Evolutionary conservation across 208 protist genomes (phyloP).

Genomic region (Angomonas desouzai): DNA sequence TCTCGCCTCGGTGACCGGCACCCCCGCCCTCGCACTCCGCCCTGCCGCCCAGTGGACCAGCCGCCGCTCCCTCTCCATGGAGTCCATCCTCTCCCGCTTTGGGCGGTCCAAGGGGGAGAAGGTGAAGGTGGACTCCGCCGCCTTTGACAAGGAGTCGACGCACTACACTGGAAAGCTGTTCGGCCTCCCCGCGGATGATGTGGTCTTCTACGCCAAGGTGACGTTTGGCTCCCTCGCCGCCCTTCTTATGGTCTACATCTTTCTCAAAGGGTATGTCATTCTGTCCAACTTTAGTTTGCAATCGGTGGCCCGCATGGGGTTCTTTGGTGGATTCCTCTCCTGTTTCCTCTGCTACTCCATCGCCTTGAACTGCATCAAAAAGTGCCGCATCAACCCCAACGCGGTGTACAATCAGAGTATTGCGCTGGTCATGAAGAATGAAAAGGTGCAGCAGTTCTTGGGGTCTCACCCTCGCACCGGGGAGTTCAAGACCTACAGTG

Average conservation of each 20-base stretch:
- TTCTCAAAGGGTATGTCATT: constrained; percentile 76
- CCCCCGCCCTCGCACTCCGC: neutral
- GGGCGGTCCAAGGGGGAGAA: constrained; percentile 21
- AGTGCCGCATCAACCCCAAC: constrained; percentile 72
- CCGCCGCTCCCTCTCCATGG: constrained; percentile 33
- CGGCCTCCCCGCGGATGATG: constrained; percentile 68
- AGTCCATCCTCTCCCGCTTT: constrained; percentile 9
- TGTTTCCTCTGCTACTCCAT: constrained; percentile 65
- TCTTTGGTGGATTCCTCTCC: constrained; percentile 70
- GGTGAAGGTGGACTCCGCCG: constrained; percentile 63
- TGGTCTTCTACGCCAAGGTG: constrained; percentile 83
- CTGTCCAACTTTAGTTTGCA: constrained; percentile 71
- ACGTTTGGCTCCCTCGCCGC: constrained; percentile 23
- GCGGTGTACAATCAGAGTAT: constrained; percentile 91
- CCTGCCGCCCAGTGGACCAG: neutral
- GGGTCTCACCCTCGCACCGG: constrained; percentile 77
- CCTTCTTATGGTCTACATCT: constrained; percentile 48
- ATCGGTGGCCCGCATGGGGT: constrained; percentile 78
- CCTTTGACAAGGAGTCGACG: constrained; percentile 65
- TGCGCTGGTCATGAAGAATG: constrained; percentile 77
- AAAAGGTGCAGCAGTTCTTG: constrained; percentile 72
- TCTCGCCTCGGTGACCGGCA: neutral
- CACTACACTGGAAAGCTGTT: constrained; percentile 79
- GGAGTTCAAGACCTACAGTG: constrained; percentile 77
- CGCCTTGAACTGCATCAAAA: constrained; percentile 40